Conservation (phyloP, 1,284 basidiomycete species). For the Marasmius sp. region DNA sequence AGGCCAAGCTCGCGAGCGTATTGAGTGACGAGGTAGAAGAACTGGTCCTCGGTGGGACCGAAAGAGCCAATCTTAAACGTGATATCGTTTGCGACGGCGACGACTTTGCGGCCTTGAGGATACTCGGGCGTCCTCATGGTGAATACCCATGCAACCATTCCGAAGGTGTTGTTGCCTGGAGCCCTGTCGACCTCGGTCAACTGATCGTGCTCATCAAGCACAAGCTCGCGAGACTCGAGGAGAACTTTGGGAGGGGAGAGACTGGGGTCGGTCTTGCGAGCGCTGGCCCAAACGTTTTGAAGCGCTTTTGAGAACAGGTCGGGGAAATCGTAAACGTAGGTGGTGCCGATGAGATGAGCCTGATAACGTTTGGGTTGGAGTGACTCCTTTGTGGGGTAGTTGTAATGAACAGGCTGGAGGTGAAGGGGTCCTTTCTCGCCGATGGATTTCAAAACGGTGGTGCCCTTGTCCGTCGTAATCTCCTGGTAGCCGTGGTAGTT, state of each 20-base stretch:
- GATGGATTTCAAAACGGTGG: slow-evolving; percentile 93
- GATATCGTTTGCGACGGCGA: slow-evolving; percentile 98
- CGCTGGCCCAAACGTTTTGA: slow-evolving; percentile 88
- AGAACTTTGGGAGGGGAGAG: slow-evolving; percentile 77
- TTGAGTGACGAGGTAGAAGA: slow-evolving; percentile 94
- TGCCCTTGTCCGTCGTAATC: slow-evolving; percentile 93
- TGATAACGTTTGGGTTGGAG: slow-evolving; percentile 98
- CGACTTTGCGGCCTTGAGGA: slow-evolving; percentile 83
- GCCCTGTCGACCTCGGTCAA: slow-evolving; percentile 89
- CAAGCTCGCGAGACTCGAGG: slow-evolving; percentile 85
- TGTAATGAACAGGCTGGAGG: slow-evolving; percentile 87
- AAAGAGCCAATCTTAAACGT: slow-evolving; percentile 99
- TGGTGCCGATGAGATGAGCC: slow-evolving; percentile 98
- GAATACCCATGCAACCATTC: slow-evolving; percentile 99
- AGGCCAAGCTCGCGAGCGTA: slow-evolving; percentile 88
- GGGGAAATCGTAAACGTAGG: slow-evolving; percentile 99
- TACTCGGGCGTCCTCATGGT: slow-evolving; percentile 93
- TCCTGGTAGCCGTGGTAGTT: slow-evolving; percentile 99
- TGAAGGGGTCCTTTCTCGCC: slow-evolving; percentile 93
- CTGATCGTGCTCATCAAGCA: slow-evolving; percentile 92
- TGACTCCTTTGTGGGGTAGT: slow-evolving; percentile 98
- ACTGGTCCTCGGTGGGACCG: slow-evolving; percentile 93
- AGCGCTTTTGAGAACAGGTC: slow-evolving; percentile 97
- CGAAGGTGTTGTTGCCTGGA: slow-evolving; percentile 92
- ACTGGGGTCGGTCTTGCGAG: slow-evolving; percentile 63